These are phyloP conservation scores for Aspergillus nidulans DNA, from an alignment of 495 filamentous ascomycete species.

Conservation along the genomic window DNA sequence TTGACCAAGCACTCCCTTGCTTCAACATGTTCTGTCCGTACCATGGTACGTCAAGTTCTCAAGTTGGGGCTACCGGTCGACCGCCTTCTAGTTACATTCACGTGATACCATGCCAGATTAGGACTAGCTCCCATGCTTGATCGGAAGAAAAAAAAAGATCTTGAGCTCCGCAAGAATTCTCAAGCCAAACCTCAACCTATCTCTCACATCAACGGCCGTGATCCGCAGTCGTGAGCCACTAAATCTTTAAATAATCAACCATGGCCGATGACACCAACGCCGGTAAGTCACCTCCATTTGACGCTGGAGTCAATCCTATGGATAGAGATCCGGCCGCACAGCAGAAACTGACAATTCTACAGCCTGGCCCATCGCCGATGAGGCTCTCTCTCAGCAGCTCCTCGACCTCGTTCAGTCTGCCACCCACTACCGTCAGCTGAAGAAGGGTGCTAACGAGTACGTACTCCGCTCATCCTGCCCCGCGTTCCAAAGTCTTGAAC, in stretches of 20 bases:
- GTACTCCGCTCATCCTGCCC: background rate
- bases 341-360: constrained; percentile 17
- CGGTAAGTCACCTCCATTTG: no score
- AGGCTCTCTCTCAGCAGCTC: constrained; percentile 70
- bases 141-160: constrained; percentile 5
- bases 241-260: constrained; percentile 10
- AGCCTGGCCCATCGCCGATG: constrained; percentile 91
- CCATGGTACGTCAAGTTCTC: no score
- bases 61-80: background rate
- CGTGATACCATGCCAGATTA: background rate
- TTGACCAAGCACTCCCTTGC: no score
- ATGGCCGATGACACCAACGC: constrained; percentile 40
- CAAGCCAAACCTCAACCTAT: background rate
- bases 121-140: background rate
- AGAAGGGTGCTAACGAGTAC: constrained; percentile 68
- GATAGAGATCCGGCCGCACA: no score
- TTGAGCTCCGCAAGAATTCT: background rate
- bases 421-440: constrained; percentile 76
- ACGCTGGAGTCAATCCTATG: no score
- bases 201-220: constrained; percentile 3
- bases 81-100: background rate
- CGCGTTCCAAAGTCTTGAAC: background rate
- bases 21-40: no score
- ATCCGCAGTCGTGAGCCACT: constrained; percentile 14
- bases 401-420: constrained; percentile 88